Evolutionary conservation across 2,329 filamentous ascomycete genomes (phyloP).

Genomic region (Fusarium sacchari): DNA sequence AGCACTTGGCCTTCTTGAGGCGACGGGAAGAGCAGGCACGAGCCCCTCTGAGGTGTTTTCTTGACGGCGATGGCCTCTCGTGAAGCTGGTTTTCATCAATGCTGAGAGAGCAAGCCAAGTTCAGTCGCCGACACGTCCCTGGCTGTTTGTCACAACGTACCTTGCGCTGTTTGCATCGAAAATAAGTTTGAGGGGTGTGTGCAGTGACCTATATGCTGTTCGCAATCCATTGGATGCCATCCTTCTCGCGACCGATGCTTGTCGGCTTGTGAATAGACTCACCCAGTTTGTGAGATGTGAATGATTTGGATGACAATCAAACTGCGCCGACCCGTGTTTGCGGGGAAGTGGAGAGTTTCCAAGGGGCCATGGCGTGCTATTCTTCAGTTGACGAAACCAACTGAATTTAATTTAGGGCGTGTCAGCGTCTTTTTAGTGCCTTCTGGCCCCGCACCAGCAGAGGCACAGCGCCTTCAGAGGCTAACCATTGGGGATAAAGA

Average conservation of each 20-base stretch:
- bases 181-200: background rate
- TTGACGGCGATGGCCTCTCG: background rate
- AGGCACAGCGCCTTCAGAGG: background rate
- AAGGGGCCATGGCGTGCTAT: background rate
- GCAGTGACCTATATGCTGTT: background rate
- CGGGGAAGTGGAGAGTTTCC: background rate
- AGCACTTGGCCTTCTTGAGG: background rate
- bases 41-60: background rate
- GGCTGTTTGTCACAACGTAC: background rate
- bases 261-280: background rate
- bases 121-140: background rate
- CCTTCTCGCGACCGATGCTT: background rate
- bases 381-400: background rate
- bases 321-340: background rate
- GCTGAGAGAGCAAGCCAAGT: background rate
- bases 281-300: background rate
- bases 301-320: background rate
- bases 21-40: background rate
- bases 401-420: background rate
- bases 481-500: background rate
- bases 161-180: background rate
- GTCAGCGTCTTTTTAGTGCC: background rate
- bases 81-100: rapidly evolving
- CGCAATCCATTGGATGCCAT: background rate
- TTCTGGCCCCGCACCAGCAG: background rate